Conservation (phyloP, 345 rosid genomes). For the Sisymbrium irio region DNA sequence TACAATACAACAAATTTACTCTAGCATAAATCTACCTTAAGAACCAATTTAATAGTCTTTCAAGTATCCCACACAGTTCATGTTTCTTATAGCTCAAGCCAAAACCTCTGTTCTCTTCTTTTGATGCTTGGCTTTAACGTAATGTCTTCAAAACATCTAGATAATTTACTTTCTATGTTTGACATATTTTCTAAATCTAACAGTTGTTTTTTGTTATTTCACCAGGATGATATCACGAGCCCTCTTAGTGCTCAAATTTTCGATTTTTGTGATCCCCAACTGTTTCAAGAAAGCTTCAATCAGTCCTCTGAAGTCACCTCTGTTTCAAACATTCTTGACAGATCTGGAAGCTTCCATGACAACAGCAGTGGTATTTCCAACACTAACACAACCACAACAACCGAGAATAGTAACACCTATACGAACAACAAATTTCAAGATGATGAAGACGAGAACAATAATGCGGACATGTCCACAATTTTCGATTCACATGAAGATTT, state of each 20-base stretch:
- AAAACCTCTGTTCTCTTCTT: slow-evolving; percentile 12
- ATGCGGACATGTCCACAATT: slow-evolving; percentile 42
- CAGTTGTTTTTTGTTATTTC: not conserved
- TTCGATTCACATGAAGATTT: slow-evolving; percentile 68
- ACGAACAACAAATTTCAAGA: slow-evolving; percentile 23
- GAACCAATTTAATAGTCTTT: not conserved
- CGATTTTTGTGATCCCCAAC: slow-evolving; percentile 59
- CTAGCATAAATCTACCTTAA: not conserved
- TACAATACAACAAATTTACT: not conserved
- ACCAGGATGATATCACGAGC: slow-evolving; percentile 78
- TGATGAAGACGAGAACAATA: slow-evolving; percentile 36
- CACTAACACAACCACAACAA: slow-evolving; percentile 37
- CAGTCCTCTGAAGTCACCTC: slow-evolving; percentile 70
- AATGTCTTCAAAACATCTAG: slow-evolving; percentile 1
- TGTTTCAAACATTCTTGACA: slow-evolving; percentile 38
- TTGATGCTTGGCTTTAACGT: slow-evolving; percentile 33
- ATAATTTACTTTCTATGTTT: not conserved
- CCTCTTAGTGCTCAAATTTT: slow-evolving; percentile 65
- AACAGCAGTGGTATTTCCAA: slow-evolving; percentile 21
- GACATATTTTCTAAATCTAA: not conserved
- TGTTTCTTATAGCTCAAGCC: slow-evolving; percentile 29
- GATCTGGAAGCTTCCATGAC: slow-evolving; percentile 37
- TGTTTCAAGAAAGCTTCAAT: slow-evolving; percentile 55
- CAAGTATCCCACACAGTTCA: not conserved
- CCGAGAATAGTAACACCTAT: slow-evolving; percentile 24